These are phyloP conservation scores for Gaertneriomyces semiglobifer DNA, from an alignment of 192 early-diverging fungal species.

Conservation along the genomic window DNA sequence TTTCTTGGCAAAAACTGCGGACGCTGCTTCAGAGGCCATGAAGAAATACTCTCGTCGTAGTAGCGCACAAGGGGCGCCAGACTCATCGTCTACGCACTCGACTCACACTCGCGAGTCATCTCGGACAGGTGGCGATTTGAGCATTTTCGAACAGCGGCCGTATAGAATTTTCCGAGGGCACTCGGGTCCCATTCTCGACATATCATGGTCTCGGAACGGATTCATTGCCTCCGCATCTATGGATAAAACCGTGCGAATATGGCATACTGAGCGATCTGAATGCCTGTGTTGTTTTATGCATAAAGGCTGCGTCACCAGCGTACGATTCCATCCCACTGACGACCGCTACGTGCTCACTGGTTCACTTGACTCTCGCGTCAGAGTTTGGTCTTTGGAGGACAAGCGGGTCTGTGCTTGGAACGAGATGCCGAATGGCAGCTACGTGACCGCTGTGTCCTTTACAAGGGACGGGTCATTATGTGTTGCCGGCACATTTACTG, in stretches of 20 bases:
- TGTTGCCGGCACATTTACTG: constrained; percentile 72
- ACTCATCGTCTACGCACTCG: no score
- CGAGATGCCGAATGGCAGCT: constrained; percentile 59
- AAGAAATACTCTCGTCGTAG: neutral
- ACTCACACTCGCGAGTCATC: neutral
- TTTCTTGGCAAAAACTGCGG: neutral
- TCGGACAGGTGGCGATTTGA: neutral
- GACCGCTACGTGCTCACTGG: constrained; percentile 78
- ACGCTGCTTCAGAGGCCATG: neutral
- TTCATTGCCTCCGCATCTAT: constrained; percentile 78
- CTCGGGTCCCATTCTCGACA: constrained; percentile 61
- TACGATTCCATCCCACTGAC: constrained; percentile 80
- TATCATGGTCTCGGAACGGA: constrained; percentile 55
- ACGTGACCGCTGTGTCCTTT: constrained; percentile 78
- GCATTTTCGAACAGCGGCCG: constrained; percentile 43
- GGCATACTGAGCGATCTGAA: constrained; percentile 69
- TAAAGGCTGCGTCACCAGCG: constrained; percentile 70
- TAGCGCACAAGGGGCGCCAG: neutral
- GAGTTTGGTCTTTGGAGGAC: constrained; percentile 79
- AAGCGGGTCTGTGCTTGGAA: constrained; percentile 80
- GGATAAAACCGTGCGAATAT: constrained; percentile 82
- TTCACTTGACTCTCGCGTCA: constrained; percentile 72
- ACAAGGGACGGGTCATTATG: constrained; percentile 67
- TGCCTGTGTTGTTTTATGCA: constrained; percentile 80
- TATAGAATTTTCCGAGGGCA: constrained; percentile 74